These are phyloP conservation scores for Trichoderma semiorbis DNA, from an alignment of 2,329 filamentous ascomycete genomes.

Conservation along the genomic window DNA sequence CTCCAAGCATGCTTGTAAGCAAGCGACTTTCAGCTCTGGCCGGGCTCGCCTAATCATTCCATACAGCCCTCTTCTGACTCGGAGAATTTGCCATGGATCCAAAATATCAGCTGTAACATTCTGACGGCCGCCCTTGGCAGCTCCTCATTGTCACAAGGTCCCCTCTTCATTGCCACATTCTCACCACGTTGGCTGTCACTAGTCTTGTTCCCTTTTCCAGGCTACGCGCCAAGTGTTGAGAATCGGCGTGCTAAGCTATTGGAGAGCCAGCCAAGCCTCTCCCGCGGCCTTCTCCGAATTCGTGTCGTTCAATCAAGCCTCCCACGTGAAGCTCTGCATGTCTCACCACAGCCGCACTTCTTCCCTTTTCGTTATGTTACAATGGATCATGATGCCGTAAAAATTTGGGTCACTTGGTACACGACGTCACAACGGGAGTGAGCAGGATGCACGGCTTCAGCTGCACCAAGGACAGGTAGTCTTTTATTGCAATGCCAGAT, in stretches of 20 bases:
- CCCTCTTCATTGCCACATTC: neutral
- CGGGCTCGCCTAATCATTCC: neutral
- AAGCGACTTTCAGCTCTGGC: neutral
- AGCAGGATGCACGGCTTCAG: neutral
- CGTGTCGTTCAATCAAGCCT: neutral
- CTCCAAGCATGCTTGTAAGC: neutral
- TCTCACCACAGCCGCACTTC: constrained; percentile 11
- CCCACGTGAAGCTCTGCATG: constrained; percentile 5
- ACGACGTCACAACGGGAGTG: neutral
- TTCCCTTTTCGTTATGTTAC: neutral
- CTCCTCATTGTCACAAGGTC: neutral
- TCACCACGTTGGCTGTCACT: neutral
- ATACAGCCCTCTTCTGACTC: neutral
- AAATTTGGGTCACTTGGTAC: neutral
- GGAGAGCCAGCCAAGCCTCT: neutral
- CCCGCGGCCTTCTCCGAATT: neutral
- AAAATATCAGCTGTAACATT: neutral
- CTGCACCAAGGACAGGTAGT: neutral
- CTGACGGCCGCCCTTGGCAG: neutral
- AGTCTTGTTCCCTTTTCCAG: neutral
- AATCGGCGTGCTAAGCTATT: neutral
- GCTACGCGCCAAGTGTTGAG: neutral
- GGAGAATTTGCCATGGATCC: neutral
- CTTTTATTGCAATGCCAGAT: neutral
- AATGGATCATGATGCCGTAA: neutral